Conservation (phyloP, 2,329 filamentous ascomycete species). For the Nothophoma quercina region DNA sequence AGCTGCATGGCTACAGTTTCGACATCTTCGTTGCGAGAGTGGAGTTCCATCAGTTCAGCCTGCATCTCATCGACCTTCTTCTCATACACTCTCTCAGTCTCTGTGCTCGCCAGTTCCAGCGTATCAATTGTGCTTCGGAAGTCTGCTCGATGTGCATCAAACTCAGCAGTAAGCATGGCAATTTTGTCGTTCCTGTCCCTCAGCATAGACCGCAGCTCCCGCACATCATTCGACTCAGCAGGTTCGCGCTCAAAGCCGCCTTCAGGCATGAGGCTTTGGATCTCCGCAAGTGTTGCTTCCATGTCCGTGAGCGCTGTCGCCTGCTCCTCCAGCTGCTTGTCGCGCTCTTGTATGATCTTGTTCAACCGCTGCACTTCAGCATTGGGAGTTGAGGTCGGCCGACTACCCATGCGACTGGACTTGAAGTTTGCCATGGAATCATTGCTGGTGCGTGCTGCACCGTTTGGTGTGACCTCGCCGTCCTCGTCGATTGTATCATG, state of each 20-base stretch:
- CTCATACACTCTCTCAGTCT: constrained; percentile 96
- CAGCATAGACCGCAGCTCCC: constrained; percentile 80
- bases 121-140: constrained; percentile 98
- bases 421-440: constrained; percentile 60
- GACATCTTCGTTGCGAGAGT: constrained; percentile 85
- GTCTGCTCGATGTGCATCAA: constrained; percentile 92
- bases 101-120: constrained; percentile 90
- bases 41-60: constrained; percentile 81
- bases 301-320: constrained; percentile 83
- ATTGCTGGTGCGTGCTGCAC: constrained; percentile 59
- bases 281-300: constrained; percentile 84
- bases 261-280: constrained; percentile 73
- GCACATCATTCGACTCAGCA: constrained; percentile 67
- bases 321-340: constrained; percentile 89
- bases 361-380: constrained; percentile 78
- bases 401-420: constrained; percentile 34
- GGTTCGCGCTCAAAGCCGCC: constrained; percentile 58
- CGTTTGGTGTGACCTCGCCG: constrained; percentile 57
- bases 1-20: constrained; percentile 89
- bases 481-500: constrained; percentile 53
- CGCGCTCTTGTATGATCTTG: constrained; percentile 79
- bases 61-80: constrained; percentile 87
- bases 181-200: constrained; percentile 98
- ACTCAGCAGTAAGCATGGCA: constrained; percentile 88
- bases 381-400: constrained; percentile 47